Percentiles rank a stretch among this genome's conserved stretches.
Conservation (phyloP, 306 rosid species). For the Quercus glauca region DNA sequence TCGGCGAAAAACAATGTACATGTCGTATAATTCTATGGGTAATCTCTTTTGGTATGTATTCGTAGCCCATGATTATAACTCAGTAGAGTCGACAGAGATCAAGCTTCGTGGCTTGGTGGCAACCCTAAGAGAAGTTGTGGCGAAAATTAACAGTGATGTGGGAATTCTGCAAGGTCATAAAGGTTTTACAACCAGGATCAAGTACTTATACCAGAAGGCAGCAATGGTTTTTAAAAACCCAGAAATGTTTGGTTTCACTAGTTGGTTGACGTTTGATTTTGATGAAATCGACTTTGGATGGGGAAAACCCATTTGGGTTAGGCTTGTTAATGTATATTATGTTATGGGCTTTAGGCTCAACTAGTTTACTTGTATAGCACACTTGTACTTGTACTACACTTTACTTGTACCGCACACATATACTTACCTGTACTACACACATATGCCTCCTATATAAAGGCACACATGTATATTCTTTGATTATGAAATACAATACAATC, state of each 20-base stretch:
- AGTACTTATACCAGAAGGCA: slow-evolving; percentile 23
- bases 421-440: no score
- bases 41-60: slow-evolving; percentile 4
- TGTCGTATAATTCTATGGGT: background rate
- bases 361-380: no score
- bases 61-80: background rate
- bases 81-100: background rate
- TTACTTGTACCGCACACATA: no score
- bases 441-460: no score
- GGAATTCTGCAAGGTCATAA: slow-evolving; percentile 31
- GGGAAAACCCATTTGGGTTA: slow-evolving; percentile 50
- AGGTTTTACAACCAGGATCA: slow-evolving; percentile 25
- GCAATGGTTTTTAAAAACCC: slow-evolving; percentile 18
- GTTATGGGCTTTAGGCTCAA: no score
- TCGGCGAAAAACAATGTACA: background rate
- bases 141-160: background rate
- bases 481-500: no score
- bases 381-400: no score
- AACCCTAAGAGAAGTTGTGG: background rate
- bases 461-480: no score
- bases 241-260: slow-evolving; percentile 27
- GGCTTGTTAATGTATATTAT: no score
- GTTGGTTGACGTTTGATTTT: slow-evolving; percentile 41
- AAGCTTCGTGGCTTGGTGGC: slow-evolving; percentile 12
- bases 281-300: slow-evolving; percentile 45